Evolutionary conservation across 2,329 filamentous ascomycete genomes (phyloP).

Genomic region (Aspergillus proliferans): DNA sequence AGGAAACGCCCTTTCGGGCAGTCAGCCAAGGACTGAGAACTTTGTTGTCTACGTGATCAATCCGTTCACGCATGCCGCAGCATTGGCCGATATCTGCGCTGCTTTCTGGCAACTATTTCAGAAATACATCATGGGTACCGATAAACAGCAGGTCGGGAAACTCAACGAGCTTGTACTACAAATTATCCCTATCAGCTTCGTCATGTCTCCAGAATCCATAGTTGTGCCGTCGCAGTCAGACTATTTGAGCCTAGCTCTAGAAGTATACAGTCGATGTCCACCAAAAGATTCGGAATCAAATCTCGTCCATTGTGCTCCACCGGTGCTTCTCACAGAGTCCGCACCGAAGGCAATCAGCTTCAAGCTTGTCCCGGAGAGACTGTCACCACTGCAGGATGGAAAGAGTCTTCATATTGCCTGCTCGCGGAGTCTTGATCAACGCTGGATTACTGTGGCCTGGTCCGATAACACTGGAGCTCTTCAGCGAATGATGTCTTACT

Average conservation of each 20-base stretch:
- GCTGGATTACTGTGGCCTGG: conserved; percentile 57
- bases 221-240: conserved; percentile 46
- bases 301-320: conserved; percentile 45
- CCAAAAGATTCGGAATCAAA: conserved; percentile 32
- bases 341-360: conserved; percentile 52
- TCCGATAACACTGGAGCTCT: conserved; percentile 52
- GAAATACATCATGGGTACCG: conserved; percentile 41
- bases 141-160: conserved; percentile 23
- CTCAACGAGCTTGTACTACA: conserved; percentile 51
- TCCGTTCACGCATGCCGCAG: conserved; percentile 45
- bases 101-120: conserved; percentile 54
- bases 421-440: conserved; percentile 48
- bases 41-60: conserved; percentile 56
- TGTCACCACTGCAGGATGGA: conserved; percentile 52
- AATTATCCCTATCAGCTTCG: conserved; percentile 50
- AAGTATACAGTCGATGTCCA: conserved; percentile 54
- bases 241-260: conserved; percentile 47
- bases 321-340: conserved; percentile 49
- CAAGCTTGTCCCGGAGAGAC: conserved; percentile 46
- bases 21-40: conserved; percentile 31
- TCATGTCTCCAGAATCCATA: conserved; percentile 47
- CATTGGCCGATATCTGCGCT: conserved; percentile 48
- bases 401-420: conserved; percentile 55
- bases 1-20: conserved; percentile 32
- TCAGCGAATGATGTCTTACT: conserved; percentile 50